Evolutionary conservation across 139 green algal species (phyloP), one percentile per base, ranked within the genome.

Genomic region (Volvox africanus): DNA sequence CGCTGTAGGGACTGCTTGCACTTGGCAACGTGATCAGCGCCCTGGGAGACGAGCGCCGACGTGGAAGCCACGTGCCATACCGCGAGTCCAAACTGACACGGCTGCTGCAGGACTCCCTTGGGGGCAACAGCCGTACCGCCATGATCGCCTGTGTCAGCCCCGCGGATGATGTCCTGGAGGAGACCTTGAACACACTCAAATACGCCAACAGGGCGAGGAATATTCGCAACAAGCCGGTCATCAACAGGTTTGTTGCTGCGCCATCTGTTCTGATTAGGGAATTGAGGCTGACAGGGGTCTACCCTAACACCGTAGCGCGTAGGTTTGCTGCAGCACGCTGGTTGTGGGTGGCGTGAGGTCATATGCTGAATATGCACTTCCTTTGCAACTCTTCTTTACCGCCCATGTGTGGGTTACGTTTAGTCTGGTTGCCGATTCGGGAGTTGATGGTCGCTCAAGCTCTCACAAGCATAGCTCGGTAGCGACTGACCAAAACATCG

Each of bases 11-110:
- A 17, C 88, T 97, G 82, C 91, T 95, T 32, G 92, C 91, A 16
- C 93, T 97, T 33, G 95, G 95, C 79, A 95, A 95, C 55, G 95
- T 97, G 18, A 96, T 97, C 86, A 94, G 88, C 75, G 93, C 94
- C 14, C 92, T 96, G n/a, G 94, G 91, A 3, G 93, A 94, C 44
- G 91, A 95, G 87, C 80, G 88, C 20, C 86, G 86, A 5, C 71
- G 89, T 17, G 86, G 87, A 65, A 92, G 86, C 61, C 91, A 94
- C 82, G 91, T 97, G n/a, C 95, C 94, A 16, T 97, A 96, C 91
- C 90, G 96, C 26, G 94, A 97, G 86, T 95, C 87, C 73, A 97
- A 96, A 87, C 92, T 97, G 36, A 88, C 82, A 2, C 77, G 80
- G 83, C 82, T 88, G 71, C 71, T 86, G 76, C 92, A 95, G 92